These are phyloP conservation scores for Plenodomus lindquistii DNA, from an alignment of 2,329 filamentous ascomycete genomes.

Conservation along the genomic window DNA sequence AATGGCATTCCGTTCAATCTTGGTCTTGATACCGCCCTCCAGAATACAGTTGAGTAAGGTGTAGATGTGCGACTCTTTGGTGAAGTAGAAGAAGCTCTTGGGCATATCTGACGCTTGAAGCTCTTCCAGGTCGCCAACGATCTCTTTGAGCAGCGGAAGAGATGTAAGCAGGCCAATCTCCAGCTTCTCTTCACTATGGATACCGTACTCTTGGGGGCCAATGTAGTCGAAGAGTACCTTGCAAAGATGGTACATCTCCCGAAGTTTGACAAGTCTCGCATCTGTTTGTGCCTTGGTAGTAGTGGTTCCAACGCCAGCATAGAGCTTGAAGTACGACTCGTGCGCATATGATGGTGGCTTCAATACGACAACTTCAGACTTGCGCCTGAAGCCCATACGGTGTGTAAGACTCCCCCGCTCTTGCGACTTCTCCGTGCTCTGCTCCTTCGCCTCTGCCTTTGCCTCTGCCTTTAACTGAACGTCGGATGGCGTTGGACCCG, in stretches of 20 bases:
- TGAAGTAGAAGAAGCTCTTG: conserved; percentile 98
- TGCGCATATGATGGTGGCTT: conserved; percentile 42
- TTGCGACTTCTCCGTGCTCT: conserved; percentile 44
- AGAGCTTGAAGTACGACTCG: conserved; percentile 85
- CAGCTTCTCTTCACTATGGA: conserved; percentile 93
- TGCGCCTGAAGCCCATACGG: conserved; percentile 58
- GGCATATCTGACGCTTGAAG: conserved; percentile 93
- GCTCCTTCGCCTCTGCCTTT: conserved; percentile 37
- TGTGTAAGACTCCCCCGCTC: conserved; percentile 48
- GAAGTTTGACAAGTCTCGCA: conserved; percentile 80
- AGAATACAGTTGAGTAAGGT: conserved; percentile 97
- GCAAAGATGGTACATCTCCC: conserved; percentile 89
- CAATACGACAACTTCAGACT: conserved; percentile 47
- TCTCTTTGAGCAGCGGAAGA: conserved; percentile 90
- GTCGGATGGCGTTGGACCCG: conserved; percentile 35
- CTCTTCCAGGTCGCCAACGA: conserved; percentile 94
- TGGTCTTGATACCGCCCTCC: conserved; percentile 94
- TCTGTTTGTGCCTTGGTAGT: conserved; percentile 77
- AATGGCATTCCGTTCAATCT: conserved; percentile 93
- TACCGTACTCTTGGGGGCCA: conserved; percentile 97
- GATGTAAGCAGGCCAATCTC: conserved; percentile 96
- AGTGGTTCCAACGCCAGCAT: conserved; percentile 67
- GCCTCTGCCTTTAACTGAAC: conserved; percentile 33
- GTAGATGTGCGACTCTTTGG: conserved; percentile 98
- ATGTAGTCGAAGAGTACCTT: conserved; percentile 99